Conservation (phyloP, 768 basidiomycete genomes). For the Pleurotus pulmonarius region DNA sequence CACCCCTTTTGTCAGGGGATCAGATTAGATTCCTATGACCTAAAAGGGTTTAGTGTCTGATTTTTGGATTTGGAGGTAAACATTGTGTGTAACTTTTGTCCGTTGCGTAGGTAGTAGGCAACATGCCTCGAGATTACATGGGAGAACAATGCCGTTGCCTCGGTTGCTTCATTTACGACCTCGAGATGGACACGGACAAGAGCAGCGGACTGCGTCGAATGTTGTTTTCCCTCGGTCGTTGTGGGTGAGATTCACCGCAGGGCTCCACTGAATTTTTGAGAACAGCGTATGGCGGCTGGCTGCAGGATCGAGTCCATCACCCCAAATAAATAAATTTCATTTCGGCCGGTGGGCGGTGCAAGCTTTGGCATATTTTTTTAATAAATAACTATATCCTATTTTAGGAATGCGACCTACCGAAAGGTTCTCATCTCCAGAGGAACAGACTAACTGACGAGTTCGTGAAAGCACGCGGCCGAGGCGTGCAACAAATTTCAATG, state of each 20-base stretch:
- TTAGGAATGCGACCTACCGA: neutral
- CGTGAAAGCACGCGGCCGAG: conserved; percentile 5
- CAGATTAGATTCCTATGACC: neutral
- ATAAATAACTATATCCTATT: neutral
- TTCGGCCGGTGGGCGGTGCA: neutral
- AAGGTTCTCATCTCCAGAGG: neutral
- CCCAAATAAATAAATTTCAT: neutral
- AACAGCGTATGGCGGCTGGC: too few species aligned
- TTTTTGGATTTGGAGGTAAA: too few species aligned
- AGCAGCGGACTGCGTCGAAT: too few species aligned
- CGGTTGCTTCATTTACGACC: too few species aligned
- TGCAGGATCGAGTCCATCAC: neutral
- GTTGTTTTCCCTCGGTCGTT: too few species aligned
- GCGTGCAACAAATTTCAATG: conserved; percentile 10
- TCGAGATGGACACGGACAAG: too few species aligned
- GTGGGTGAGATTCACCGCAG: too few species aligned
- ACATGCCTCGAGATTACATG: too few species aligned
- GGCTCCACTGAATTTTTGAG: too few species aligned
- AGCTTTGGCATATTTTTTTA: neutral
- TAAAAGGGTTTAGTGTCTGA: neutral
- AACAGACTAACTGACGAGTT: neutral
- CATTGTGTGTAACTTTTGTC: too few species aligned
- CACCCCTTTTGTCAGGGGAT: neutral
- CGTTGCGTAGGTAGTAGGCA: too few species aligned
- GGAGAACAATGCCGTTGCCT: too few species aligned